phyloP scores from a whole-genome alignment of 371 early-diverging fungal genomes.

The Zancudomyces culisetae region DNA sequence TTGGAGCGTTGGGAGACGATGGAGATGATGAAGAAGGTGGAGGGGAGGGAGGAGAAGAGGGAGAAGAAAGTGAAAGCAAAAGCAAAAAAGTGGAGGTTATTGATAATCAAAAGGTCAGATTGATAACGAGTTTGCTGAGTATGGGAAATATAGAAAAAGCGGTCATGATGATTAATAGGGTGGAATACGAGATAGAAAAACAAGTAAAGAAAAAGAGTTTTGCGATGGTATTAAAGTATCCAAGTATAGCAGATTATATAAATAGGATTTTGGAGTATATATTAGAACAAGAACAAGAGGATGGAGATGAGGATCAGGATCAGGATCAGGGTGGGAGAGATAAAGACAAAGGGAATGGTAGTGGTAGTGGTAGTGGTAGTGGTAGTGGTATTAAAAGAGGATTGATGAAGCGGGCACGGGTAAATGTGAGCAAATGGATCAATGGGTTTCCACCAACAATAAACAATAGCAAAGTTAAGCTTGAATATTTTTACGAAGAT shows the following conservation, averaged over 20 bases:
- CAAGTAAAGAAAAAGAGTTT: constrained; percentile 12
- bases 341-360: not conserved
- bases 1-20: not conserved
- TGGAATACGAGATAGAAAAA: too few species aligned
- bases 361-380: not conserved
- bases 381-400: not conserved
- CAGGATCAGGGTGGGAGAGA: not conserved
- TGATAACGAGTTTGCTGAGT: constrained; percentile 13
- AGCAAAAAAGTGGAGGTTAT: constrained; percentile 11
- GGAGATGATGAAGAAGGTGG: constrained; percentile 4
- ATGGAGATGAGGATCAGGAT: too few species aligned
- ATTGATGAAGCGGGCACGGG: not conserved
- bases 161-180: constrained; percentile 11
- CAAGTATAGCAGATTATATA: constrained; percentile 10
- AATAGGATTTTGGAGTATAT: not conserved
- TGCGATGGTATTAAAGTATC: constrained; percentile 9
- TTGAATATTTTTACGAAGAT: not conserved
- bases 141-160: constrained; percentile 13
- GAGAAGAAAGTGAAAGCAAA: not conserved
- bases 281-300: too few species aligned
- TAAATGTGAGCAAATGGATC: not conserved
- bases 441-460: not conserved
- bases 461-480: not conserved
- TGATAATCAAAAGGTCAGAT: constrained; percentile 2
- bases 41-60: not conserved